Evolutionary conservation across 768 basidiomycete genomes (phyloP).

Genomic region (Suillus sp.): DNA sequence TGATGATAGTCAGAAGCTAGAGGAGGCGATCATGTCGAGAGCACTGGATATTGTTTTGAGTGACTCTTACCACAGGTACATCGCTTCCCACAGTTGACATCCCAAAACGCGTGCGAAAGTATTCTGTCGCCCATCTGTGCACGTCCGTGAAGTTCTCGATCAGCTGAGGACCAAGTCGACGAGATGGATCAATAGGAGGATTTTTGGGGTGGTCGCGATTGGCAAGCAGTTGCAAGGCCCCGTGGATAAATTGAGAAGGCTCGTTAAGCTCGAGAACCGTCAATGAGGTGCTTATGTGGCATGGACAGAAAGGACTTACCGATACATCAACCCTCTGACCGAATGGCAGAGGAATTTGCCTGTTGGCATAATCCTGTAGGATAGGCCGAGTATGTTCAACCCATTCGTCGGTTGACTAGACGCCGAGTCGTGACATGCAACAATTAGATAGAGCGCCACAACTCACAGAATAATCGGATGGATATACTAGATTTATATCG

Average conservation of each 20-base stretch:
- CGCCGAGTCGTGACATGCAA: neutral
- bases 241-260: slow-evolving; percentile 27
- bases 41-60: neutral
- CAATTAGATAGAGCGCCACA: neutral
- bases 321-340: slow-evolving; percentile 28
- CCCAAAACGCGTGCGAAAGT: slow-evolving; percentile 27
- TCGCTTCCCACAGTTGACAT: slow-evolving; percentile 19
- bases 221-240: slow-evolving; percentile 30
- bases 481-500: neutral
- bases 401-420: slow-evolving; percentile 26
- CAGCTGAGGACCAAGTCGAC: slow-evolving; percentile 31
- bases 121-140: slow-evolving; percentile 29
- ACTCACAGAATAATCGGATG: slow-evolving; percentile 1
- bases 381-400: slow-evolving; percentile 25
- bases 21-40: neutral
- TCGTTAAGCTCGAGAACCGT: slow-evolving; percentile 26
- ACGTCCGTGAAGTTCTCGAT: slow-evolving; percentile 35
- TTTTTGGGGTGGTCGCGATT: slow-evolving; percentile 25
- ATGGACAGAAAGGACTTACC: slow-evolving; percentile 14
- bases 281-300: neutral
- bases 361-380: slow-evolving; percentile 30
- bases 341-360: slow-evolving; percentile 29
- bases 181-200: slow-evolving; percentile 16
- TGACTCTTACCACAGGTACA: slow-evolving; percentile 21
- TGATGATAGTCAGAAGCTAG: slow-evolving; percentile 32